Conservation (phyloP, 176 grass and related monocot species). For the Triticum turgidum region DNA sequence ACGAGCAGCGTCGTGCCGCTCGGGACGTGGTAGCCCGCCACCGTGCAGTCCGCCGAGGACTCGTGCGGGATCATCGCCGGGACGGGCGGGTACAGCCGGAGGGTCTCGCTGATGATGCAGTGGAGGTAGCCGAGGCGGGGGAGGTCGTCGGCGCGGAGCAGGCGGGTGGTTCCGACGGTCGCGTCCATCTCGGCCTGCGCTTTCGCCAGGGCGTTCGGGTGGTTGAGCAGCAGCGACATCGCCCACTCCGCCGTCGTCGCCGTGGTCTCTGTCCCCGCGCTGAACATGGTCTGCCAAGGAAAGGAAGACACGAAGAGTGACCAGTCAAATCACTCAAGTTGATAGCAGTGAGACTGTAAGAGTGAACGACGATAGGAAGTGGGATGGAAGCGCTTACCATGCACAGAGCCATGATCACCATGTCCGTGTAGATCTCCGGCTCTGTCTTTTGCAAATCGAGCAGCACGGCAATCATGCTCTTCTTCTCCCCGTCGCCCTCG, state of each 20-base stretch:
- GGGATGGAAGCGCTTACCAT: not conserved
- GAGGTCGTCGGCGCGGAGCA: constrained; percentile 31
- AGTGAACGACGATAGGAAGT: no score
- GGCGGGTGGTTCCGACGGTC: not conserved
- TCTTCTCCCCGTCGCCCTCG: not conserved
- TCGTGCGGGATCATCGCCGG: constrained; percentile 39
- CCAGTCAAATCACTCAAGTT: no score
- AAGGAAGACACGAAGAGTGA: not conserved
- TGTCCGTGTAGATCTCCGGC: constrained; percentile 50
- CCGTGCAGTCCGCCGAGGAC: constrained; percentile 23
- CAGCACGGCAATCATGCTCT: constrained; percentile 42
- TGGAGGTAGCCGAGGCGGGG: constrained; percentile 29
- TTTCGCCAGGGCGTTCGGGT: not conserved
- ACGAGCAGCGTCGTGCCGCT: constrained; percentile 41
- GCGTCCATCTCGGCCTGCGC: constrained; percentile 24
- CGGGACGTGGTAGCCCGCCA: constrained; percentile 8
- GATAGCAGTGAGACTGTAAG: no score
- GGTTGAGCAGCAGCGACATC: constrained; percentile 52
- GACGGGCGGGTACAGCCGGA: not conserved
- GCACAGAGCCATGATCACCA: constrained; percentile 32
- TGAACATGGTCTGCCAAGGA: not conserved
- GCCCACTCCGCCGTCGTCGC: constrained; percentile 43
- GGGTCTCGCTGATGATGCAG: constrained; percentile 49
- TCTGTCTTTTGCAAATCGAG: constrained; percentile 36
- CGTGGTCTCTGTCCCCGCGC: constrained; percentile 38